Base-by-base conservation (phyloP, 805 yeast genomes). In the Nakazawaea wyomingensis region DNA sequence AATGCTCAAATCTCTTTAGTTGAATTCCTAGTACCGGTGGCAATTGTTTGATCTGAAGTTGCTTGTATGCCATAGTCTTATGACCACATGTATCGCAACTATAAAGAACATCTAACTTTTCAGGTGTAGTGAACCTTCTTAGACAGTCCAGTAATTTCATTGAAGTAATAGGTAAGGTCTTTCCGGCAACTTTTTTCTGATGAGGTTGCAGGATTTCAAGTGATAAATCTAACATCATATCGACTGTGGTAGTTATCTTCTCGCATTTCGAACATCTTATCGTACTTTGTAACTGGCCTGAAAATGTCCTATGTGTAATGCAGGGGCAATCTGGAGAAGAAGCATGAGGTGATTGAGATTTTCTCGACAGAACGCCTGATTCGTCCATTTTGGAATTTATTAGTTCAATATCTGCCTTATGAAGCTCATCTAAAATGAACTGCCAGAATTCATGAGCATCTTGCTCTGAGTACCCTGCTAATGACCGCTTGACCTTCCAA, bases 381-480 rank as follows among this genome's bases (percentile, higher is more conserved):
- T 21, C 46, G 7, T 14, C 21, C 28, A 32, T 11, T 51, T 50
- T 26, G 50, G 47, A 39, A 55, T 54, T 3, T 40, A 50, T 11
- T 7, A 27, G 24, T 20, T 30, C 18, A 9, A 57, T 65, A 52
- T 69, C 68, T 46, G 62, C 66, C 43, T 61, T 64, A 61, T 93
- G 99, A 44, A 93, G 62, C 61, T 89, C 95, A 61, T 91, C 85
- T 30, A 91, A 69, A 22, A 91, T 56, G 58, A 91, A 90, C 58
- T 93, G 97, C 83, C 95, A 83, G 62, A 91, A 93, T 62, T 93
- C 99, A 63, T 93, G 99, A 0, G 99, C 98, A 60, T 93, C 99
- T 62, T 93, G 99, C 62, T 93, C 97, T 28, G 93, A 84, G 52
- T 90, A 90, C 1, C 99, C 99, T 0, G 97, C 96, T 46, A 93